phyloP scores from a whole-genome alignment of 108 stramenopile genomes.

The Aurantiochytrium sp. region DNA sequence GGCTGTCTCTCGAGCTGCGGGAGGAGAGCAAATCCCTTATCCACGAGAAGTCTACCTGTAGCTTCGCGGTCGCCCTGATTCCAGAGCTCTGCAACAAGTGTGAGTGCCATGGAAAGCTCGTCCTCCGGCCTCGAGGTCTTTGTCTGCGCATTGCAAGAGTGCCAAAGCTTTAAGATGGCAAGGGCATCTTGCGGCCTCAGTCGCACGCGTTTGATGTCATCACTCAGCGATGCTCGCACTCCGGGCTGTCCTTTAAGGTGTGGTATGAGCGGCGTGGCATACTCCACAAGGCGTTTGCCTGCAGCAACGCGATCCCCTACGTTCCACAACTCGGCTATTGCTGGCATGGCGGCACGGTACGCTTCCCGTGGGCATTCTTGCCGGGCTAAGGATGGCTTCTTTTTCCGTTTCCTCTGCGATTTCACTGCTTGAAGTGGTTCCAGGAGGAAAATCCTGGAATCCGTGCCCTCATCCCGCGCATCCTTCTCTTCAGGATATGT shows the following conservation, averaged over 20 bases:
- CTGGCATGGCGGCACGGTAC: background rate
- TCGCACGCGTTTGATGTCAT: background rate
- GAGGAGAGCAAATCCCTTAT: background rate
- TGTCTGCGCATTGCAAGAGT: no score
- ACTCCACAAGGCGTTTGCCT: background rate
- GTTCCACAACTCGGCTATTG: background rate
- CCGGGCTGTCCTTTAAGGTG: background rate
- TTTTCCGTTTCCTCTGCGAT: background rate
- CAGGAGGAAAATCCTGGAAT: background rate
- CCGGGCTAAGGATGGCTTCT: background rate
- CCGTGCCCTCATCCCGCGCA: no score
- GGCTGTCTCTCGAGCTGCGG: background rate
- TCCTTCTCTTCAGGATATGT: background rate
- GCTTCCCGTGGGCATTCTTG: background rate
- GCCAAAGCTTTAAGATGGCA: no score
- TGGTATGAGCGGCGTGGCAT: background rate
- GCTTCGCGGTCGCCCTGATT: background rate
- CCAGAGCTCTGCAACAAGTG: background rate
- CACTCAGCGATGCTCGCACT: background rate
- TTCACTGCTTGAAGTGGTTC: background rate
- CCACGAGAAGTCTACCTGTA: background rate
- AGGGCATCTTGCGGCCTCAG: background rate
- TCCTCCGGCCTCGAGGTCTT: no score
- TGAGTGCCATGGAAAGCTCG: no score
- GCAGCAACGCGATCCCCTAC: background rate